phyloP scores from a whole-genome alignment of 495 filamentous ascomycete species.

The Delitschia confertaspora region DNA sequence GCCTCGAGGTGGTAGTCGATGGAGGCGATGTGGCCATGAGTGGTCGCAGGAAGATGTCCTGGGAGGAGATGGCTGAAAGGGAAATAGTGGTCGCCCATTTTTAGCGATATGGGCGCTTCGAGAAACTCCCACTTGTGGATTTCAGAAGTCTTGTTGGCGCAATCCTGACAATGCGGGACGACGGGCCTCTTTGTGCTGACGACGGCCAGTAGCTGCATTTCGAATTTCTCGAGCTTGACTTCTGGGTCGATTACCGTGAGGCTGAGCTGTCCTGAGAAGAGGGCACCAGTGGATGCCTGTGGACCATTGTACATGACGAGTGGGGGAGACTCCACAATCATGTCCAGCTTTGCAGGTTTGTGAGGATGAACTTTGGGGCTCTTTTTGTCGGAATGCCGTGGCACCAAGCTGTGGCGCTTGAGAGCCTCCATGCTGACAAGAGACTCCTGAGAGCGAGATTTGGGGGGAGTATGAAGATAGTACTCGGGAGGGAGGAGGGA shows the following conservation, averaged over 20 bases:
- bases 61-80: constrained; percentile 89
- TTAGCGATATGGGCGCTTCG: constrained; percentile 53
- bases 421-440: constrained; percentile 24
- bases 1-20: constrained; percentile 74
- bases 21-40: constrained; percentile 58
- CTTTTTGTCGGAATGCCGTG: constrained; percentile 22
- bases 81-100: constrained; percentile 59
- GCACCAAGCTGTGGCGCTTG: constrained; percentile 26
- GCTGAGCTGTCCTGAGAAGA: constrained; percentile 77
- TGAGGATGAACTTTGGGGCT: constrained; percentile 25
- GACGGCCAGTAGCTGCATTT: constrained; percentile 57
- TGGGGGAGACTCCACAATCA: constrained; percentile 84
- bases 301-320: constrained; percentile 65
- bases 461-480: neutral
- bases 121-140: constrained; percentile 74
- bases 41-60: constrained; percentile 75
- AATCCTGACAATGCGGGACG: constrained; percentile 63
- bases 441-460: constrained; percentile 15
- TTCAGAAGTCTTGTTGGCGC: constrained; percentile 57
- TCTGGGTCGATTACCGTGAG: constrained; percentile 56
- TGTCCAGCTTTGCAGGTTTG: constrained; percentile 53
- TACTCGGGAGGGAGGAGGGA: constrained; percentile 10
- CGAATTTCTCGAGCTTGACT: constrained; percentile 59
- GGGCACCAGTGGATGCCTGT: constrained; percentile 68
- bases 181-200: constrained; percentile 74